Percentiles rank a stretch among this genome's conserved stretches.
Evolutionary conservation across 1,284 basidiomycete species (phyloP).

Genomic region (Leccinum griseonigrum): DNA sequence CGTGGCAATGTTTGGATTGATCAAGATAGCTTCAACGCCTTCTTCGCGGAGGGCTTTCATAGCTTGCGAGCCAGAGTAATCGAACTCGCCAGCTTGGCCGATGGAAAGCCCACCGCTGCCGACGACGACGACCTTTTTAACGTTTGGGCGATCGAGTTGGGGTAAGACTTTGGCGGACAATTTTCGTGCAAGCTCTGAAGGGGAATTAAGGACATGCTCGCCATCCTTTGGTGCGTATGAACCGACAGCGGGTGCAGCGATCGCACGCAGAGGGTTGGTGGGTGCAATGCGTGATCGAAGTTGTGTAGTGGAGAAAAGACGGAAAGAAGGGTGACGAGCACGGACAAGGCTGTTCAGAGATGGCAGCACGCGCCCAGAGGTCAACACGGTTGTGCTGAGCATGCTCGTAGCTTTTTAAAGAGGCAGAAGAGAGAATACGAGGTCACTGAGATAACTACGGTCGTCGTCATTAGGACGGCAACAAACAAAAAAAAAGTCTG

Average conservation of each 20-base stretch:
- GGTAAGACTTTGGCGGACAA: conserved; percentile 91
- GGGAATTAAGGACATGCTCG: conserved; percentile 85
- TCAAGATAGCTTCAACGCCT: conserved; percentile 92
- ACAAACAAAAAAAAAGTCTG: conserved; percentile 1
- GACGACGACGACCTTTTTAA: conserved; percentile 95
- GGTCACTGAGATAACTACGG: conserved; percentile 78
- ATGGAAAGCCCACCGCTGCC: conserved; percentile 97
- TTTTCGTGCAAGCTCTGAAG: conserved; percentile 88
- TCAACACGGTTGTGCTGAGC: conserved; percentile 1
- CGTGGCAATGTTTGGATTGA: conserved; percentile 97
- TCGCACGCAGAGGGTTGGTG: conserved; percentile 52
- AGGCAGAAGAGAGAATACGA: conserved; percentile 74
- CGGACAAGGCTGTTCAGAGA: conserved; percentile 13
- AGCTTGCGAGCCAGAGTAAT: conserved; percentile 98
- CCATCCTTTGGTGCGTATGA: conserved; percentile 66
- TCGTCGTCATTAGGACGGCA: neutral
- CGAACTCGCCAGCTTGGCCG: conserved; percentile 99
- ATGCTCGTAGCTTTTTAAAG: conserved; percentile 38
- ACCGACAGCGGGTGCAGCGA: conserved; percentile 79
- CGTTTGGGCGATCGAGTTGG: conserved; percentile 82
- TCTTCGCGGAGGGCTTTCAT: conserved; percentile 98
- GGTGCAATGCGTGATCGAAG: conserved; percentile 31
- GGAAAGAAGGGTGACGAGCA: conserved; percentile 21
- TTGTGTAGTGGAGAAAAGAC: conserved; percentile 35
- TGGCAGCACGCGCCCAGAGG: conserved; percentile 11